Percentiles rank a stretch among this genome's conserved stretches.
Conservation (phyloP, 495 filamentous ascomycete genomes). For the Niebla homalea region DNA sequence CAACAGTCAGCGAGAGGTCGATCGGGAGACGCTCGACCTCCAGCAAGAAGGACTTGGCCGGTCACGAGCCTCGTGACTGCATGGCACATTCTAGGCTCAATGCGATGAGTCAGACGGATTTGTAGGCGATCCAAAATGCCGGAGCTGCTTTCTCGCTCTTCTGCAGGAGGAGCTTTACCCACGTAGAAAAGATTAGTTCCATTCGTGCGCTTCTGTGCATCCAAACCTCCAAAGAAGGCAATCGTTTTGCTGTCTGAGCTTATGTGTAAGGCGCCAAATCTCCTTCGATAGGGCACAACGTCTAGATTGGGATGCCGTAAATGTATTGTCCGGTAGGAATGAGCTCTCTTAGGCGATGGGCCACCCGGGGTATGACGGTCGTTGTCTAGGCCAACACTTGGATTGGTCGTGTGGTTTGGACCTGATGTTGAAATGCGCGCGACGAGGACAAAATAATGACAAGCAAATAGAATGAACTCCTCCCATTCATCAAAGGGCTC, state of each 20-base stretch:
- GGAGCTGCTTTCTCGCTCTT: no score
- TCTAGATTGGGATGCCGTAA: no score
- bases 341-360: no score
- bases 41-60: constrained; percentile 49
- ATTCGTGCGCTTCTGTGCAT: background rate
- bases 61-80: constrained; percentile 47
- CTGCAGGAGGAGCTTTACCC: background rate
- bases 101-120: constrained; percentile 2
- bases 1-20: constrained; percentile 57
- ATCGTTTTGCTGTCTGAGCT: no score
- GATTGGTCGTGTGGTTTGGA: background rate
- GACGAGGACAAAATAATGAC: constrained; percentile 73
- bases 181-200: background rate
- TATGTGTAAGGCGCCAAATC: no score
- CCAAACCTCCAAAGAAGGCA: background rate
- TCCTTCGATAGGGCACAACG: no score
- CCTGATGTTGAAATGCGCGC: constrained; percentile 26
- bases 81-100: constrained; percentile 58
- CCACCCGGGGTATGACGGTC: background rate
- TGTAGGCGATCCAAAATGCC: no score
- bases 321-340: no score
- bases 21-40: constrained; percentile 64
- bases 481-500: constrained; percentile 96
- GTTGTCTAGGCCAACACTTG: background rate
- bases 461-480: constrained; percentile 75